Evolutionary conservation across 2,329 filamentous ascomycete species (phyloP).

Genomic region (Sphaceloma murrayae): DNA sequence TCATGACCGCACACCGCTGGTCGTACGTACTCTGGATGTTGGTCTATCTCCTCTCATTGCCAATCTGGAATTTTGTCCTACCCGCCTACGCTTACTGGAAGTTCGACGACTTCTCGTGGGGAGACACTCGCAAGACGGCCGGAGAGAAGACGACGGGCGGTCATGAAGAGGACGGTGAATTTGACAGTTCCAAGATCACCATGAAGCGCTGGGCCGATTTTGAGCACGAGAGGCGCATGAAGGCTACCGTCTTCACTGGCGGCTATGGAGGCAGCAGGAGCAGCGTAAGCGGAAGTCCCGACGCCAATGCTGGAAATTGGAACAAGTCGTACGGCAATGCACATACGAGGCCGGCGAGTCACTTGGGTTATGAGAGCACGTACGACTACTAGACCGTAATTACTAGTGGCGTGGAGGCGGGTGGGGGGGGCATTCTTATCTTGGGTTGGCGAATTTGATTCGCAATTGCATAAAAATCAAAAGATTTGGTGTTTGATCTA

Average conservation of each 20-base stretch:
- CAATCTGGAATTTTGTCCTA: constrained; percentile 95
- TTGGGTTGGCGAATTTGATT: constrained; percentile 6
- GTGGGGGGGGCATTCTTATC: not conserved
- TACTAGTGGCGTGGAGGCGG: not conserved
- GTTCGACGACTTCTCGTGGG: constrained; percentile 99
- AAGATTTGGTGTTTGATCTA: constrained; percentile 2
- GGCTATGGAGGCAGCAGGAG: constrained; percentile 1
- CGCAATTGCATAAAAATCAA: constrained; percentile 6
- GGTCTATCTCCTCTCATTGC: constrained; percentile 85
- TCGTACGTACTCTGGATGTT: constrained; percentile 95
- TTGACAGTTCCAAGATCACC: constrained; percentile 96
- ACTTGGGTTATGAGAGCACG: constrained; percentile 10
- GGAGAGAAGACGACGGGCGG: constrained; percentile 78
- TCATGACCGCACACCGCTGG: constrained; percentile 86
- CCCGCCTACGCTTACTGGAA: constrained; percentile 97
- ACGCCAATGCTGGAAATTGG: constrained; percentile 6
- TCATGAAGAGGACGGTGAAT: constrained; percentile 72
- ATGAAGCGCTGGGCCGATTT: constrained; percentile 99
- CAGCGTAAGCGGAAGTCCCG: constrained; percentile 9
- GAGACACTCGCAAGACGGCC: constrained; percentile 90
- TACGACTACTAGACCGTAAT: constrained; percentile 14
- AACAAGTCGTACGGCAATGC: constrained; percentile 9
- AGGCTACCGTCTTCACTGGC: constrained; percentile 8
- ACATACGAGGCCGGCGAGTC: constrained; percentile 5
- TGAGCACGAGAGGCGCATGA: constrained; percentile 50